Evolutionary conservation across 2,329 filamentous ascomycete genomes (phyloP).

Genomic region (Claviceps maximensis): DNA sequence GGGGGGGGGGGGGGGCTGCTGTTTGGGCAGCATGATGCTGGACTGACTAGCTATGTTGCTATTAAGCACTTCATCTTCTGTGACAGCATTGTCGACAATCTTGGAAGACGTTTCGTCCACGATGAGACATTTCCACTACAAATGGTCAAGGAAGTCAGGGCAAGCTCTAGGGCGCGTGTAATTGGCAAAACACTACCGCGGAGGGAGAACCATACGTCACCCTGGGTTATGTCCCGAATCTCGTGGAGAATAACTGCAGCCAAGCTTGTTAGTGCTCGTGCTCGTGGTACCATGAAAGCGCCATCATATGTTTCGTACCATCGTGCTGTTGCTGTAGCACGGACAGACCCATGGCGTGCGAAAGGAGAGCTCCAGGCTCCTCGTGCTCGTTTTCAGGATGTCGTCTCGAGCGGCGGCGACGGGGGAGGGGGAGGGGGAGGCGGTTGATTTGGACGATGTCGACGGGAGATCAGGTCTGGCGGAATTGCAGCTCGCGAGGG

Average conservation of each 20-base stretch:
- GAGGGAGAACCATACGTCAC: slow-evolving; percentile 49
- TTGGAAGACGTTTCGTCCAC: slow-evolving; percentile 74
- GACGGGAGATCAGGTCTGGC: not conserved
- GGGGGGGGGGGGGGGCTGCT: slow-evolving; percentile 4
- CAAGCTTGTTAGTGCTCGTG: slow-evolving; percentile 1
- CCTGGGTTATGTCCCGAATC: slow-evolving; percentile 65
- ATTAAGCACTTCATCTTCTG: slow-evolving; percentile 94
- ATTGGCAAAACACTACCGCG: not conserved
- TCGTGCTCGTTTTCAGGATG: not conserved
- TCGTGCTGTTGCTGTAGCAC: slow-evolving; percentile 69
- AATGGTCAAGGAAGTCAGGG: not conserved
- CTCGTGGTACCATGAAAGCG: not conserved
- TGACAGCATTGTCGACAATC: slow-evolving; percentile 80
- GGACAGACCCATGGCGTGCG: slow-evolving; percentile 63
- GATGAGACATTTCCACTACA: slow-evolving; percentile 91
- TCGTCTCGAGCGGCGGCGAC: not conserved
- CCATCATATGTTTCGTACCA: slow-evolving; percentile 13
- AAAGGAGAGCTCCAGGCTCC: slow-evolving; percentile 8
- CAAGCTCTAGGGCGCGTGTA: not conserved
- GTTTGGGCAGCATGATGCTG: not conserved
- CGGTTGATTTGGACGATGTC: not conserved
- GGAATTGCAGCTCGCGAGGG: not conserved
- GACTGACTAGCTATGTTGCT: slow-evolving; percentile 83
- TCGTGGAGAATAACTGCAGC: slow-evolving; percentile 23
- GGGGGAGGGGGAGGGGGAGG: not conserved